Conservation (phyloP, 1,284 basidiomycete species). For the Somion occarium region DNA sequence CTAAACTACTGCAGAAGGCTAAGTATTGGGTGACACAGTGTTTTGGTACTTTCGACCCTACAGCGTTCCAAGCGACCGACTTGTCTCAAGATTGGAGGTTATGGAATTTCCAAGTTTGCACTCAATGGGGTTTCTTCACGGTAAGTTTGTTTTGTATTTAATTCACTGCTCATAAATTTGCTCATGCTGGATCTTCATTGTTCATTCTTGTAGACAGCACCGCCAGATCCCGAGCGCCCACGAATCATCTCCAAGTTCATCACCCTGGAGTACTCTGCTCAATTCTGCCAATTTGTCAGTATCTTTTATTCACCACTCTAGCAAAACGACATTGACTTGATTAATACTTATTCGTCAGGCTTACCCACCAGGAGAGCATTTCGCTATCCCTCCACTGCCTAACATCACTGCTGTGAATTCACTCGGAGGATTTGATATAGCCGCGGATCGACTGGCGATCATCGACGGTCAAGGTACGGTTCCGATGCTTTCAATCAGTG, state of each 20-base stretch:
- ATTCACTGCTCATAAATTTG: too few species aligned
- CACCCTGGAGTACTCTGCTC: constrained; percentile 71
- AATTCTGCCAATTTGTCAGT: constrained; percentile 69
- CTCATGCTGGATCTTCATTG: too few species aligned
- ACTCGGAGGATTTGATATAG: constrained; percentile 70
- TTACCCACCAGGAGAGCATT: constrained; percentile 72
- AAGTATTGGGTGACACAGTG: constrained; percentile 43
- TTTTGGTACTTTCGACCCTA: constrained; percentile 74
- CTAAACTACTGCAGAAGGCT: constrained; percentile 2
- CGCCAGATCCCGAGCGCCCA: constrained; percentile 53
- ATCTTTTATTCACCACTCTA: neutral
- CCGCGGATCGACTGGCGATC: constrained; percentile 73
- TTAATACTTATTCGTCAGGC: constrained; percentile 45
- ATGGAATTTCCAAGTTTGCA: constrained; percentile 89
- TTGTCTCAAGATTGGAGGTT: constrained; percentile 72
- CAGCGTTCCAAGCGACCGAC: constrained; percentile 57
- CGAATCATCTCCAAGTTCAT: constrained; percentile 71
- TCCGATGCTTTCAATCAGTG: neutral
- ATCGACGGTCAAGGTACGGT: constrained; percentile 76
- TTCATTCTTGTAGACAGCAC: constrained; percentile 27
- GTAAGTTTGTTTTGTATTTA: too few species aligned
- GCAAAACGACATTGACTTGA: neutral
- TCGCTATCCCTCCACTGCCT: constrained; percentile 63
- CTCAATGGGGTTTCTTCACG: constrained; percentile 87
- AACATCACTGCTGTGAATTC: constrained; percentile 75